Evolutionary conservation across 1,284 basidiomycete species (phyloP).

Genomic region (Ceraceosorus bombacis): DNA sequence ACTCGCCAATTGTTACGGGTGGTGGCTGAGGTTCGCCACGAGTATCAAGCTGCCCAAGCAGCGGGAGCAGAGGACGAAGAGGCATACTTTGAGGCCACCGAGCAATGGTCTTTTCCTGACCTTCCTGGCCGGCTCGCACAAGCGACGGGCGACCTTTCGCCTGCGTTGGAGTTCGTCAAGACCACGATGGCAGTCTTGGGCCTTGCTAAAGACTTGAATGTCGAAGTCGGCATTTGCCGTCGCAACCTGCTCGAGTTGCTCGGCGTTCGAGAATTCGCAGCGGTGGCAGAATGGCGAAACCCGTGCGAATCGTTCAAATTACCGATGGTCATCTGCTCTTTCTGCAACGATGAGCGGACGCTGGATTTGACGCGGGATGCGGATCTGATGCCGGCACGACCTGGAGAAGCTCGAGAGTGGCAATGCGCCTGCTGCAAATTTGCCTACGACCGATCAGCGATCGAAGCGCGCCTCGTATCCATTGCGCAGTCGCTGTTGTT

Average conservation of each 20-base stretch:
- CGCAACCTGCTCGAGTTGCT: conserved; percentile 83
- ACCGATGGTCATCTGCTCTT: conserved; percentile 77
- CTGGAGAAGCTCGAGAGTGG: conserved; percentile 35
- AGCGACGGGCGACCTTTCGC: conserved; percentile 59
- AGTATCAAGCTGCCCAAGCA: conserved; percentile 44
- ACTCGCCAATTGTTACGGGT: conserved; percentile 72
- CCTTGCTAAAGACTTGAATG: conserved; percentile 63
- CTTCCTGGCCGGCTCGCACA: conserved; percentile 77
- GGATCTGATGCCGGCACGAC: conserved; percentile 61
- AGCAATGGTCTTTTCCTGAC: conserved; percentile 61
- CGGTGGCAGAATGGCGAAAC: conserved; percentile 58
- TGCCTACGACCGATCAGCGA: conserved; percentile 74
- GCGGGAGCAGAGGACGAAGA: conserved; percentile 57
- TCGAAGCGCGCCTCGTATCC: conserved; percentile 79
- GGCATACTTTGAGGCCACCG: conserved; percentile 56
- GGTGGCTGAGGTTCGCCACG: conserved; percentile 57
- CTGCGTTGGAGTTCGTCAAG: conserved; percentile 80
- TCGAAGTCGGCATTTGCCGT: conserved; percentile 81
- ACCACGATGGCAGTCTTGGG: conserved; percentile 70
- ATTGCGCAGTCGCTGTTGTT: conserved; percentile 66
- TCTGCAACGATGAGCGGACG: conserved; percentile 80
- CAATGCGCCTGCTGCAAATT: conserved; percentile 60
- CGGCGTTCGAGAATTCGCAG: conserved; percentile 70
- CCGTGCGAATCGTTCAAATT: conserved; percentile 86
- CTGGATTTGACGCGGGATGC: conserved; percentile 93